Evolutionary conservation across 805 yeast species (phyloP).

Genomic region (Jamesozyma lodderae): DNA sequence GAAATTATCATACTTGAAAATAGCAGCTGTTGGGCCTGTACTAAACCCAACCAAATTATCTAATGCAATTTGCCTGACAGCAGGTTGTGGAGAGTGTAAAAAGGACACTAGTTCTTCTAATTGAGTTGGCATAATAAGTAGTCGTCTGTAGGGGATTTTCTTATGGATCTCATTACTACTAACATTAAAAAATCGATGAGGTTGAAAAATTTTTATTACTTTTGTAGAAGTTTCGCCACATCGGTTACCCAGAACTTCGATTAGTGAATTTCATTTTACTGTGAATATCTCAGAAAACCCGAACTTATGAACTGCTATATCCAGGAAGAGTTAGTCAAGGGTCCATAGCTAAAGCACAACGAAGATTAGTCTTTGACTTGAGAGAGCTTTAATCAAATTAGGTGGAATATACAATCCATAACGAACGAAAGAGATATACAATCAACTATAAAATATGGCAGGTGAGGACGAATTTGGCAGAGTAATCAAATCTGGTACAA

Average conservation of each 20-base stretch:
- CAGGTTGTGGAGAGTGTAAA: slow-evolving; percentile 71
- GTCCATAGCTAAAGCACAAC: no score
- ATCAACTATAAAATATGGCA: no score
- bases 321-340: no score
- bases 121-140: slow-evolving; percentile 40
- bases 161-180: background rate
- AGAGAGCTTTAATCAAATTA: no score
- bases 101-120: slow-evolving; percentile 62
- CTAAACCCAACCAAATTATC: slow-evolving; percentile 78
- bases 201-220: slow-evolving; percentile 2
- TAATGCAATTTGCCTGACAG: slow-evolving; percentile 74
- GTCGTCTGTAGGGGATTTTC: background rate
- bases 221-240: no score
- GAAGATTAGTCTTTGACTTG: no score
- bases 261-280: no score
- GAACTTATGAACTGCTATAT: no score
- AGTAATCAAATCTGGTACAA: slow-evolving; percentile 11
- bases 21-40: slow-evolving; percentile 52
- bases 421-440: no score
- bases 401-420: no score
- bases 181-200: slow-evolving; percentile 4
- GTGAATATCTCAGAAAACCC: no score
- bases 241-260: no score
- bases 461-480: slow-evolving; percentile 7
- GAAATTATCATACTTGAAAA: slow-evolving; percentile 63